phyloP scores from a whole-genome alignment of 345 rosid genomes.

The Salix viminalis region DNA sequence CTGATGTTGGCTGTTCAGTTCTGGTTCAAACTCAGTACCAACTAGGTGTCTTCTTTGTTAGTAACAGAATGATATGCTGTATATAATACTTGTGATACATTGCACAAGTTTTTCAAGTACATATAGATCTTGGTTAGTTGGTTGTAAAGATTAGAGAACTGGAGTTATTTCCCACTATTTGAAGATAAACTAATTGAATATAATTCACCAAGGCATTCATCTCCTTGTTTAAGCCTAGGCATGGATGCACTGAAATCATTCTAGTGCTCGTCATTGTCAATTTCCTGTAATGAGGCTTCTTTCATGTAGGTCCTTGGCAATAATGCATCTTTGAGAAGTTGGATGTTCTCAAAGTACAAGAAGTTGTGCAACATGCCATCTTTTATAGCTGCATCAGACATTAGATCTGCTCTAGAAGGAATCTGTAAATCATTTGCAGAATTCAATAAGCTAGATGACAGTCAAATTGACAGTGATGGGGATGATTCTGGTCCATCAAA shows the following conservation, averaged over 20 bases:
- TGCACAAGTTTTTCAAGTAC: background rate
- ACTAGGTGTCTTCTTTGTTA: background rate
- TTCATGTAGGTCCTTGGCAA: slow-evolving; percentile 60
- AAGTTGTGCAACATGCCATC: slow-evolving; percentile 46
- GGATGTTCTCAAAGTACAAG: slow-evolving; percentile 64
- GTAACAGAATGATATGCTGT: background rate
- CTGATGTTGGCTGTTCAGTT: background rate
- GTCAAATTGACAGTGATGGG: slow-evolving; percentile 53
- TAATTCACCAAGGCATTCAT: background rate
- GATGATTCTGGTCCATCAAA: slow-evolving; percentile 43
- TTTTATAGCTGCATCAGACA: slow-evolving; percentile 41
- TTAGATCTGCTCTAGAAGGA: slow-evolving; percentile 47
- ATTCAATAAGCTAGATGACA: slow-evolving; percentile 43
- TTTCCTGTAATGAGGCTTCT: background rate
- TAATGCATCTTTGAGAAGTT: slow-evolving; percentile 53
- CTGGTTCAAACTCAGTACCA: background rate
- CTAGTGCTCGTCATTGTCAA: background rate
- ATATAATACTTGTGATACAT: background rate
- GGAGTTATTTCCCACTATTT: background rate
- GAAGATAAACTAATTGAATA: background rate
- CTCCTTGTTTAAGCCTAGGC: background rate
- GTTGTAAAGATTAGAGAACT: background rate
- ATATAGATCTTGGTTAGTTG: background rate
- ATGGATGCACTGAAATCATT: background rate
- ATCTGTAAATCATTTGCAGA: slow-evolving; percentile 45